phyloP scores from a whole-genome alignment of 768 basidiomycete genomes.

The Auricularia sp. region DNA sequence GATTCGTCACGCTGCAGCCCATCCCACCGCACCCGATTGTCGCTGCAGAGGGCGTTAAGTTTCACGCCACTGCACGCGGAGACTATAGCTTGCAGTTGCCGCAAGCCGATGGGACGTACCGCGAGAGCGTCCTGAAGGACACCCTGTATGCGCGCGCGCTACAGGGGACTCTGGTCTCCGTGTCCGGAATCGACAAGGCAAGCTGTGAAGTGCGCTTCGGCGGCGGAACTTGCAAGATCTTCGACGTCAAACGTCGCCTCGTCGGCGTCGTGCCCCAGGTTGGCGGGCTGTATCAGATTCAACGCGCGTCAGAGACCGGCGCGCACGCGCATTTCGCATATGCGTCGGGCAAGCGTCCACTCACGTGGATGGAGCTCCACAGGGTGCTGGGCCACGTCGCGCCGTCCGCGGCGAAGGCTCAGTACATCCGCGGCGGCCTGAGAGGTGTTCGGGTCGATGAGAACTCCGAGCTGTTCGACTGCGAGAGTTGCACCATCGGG shows the following conservation, averaged over 20 bases:
- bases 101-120: neutral
- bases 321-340: neutral
- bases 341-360: neutral
- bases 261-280: neutral
- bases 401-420: neutral
- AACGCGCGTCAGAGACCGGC: neutral
- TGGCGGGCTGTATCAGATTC: neutral
- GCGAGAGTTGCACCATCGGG: neutral
- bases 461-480: neutral
- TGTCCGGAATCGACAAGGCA: neutral
- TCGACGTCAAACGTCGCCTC: neutral
- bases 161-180: neutral
- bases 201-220: neutral
- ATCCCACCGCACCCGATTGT: too few species aligned
- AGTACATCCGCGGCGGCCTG: neutral
- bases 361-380: neutral
- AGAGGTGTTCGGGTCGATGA: neutral
- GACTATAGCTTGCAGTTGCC: neutral
- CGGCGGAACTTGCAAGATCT: neutral
- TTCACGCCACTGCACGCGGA: neutral
- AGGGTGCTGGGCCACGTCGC: neutral
- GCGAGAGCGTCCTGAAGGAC: neutral
- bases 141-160: neutral
- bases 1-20: too few species aligned
- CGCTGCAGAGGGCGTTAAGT: too few species aligned